A percentile compares a stretch with the other conserved stretches of the same genome.
These are phyloP conservation scores for Candida jianshihensis DNA, from an alignment of 805 yeast species.

Conservation along the genomic window DNA sequence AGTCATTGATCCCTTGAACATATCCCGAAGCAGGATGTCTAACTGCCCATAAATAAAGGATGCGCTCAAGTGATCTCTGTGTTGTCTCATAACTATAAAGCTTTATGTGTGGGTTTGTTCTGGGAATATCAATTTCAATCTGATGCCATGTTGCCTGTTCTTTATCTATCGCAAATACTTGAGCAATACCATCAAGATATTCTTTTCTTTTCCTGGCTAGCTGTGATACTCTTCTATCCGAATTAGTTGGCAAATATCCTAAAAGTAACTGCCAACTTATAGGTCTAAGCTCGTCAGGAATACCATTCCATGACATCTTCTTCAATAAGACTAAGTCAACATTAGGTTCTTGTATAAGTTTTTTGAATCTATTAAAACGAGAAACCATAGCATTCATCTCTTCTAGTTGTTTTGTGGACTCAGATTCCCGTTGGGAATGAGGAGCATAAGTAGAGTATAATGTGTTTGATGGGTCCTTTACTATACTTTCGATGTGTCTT, in stretches of 20 bases:
- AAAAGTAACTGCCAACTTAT: conserved; percentile 82
- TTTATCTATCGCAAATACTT: conserved; percentile 49
- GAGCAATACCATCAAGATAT: conserved; percentile 66
- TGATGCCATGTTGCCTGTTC: conserved; percentile 91
- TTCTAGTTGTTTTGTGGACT: conserved; percentile 39
- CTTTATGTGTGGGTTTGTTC: conserved; percentile 83
- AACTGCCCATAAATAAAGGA: conserved; percentile 89
- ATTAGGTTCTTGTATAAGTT: conserved; percentile 43
- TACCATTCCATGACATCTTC: conserved; percentile 89
- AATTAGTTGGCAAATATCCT: conserved; percentile 86
- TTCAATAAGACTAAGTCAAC: conserved; percentile 65
- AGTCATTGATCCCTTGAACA: conserved; percentile 95
- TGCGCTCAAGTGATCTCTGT: conserved; percentile 72
- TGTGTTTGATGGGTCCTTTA: conserved; percentile 26
- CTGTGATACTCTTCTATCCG: conserved; percentile 63
- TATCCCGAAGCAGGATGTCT: conserved; percentile 97
- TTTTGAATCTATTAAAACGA: conserved; percentile 61
- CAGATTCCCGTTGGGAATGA: conserved; percentile 30
- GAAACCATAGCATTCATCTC: conserved; percentile 53
- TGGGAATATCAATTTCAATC: conserved; percentile 87
- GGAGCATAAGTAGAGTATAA: conserved; percentile 37
- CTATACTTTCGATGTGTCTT: conserved; percentile 16
- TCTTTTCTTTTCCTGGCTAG: conserved; percentile 79
- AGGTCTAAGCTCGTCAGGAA: conserved; percentile 76
- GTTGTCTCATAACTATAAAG: conserved; percentile 64